phyloP scores from a whole-genome alignment of 306 rosid species.

The Crataegus laevigata region DNA sequence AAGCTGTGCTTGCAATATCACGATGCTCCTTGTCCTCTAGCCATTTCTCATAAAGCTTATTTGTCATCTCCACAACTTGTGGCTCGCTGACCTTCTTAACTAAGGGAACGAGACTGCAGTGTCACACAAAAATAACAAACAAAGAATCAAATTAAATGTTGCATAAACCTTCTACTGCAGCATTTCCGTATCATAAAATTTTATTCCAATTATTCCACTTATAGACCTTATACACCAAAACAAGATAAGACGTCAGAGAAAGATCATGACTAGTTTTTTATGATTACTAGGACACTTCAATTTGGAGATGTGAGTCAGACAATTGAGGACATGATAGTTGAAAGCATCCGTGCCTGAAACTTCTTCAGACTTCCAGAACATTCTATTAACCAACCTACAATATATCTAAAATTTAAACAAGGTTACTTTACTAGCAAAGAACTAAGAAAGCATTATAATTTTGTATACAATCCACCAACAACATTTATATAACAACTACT shows the following conservation, averaged over 20 bases:
- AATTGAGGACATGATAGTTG: too few relatives aligned
- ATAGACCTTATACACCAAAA: neutral
- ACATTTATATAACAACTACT: too few relatives aligned
- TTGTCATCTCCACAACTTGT: constrained; percentile 86
- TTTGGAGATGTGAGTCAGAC: too few relatives aligned
- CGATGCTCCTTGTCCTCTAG: constrained; percentile 92
- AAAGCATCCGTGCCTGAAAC: too few relatives aligned
- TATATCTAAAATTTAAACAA: too few relatives aligned
- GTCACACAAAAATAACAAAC: neutral
- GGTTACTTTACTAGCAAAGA: too few relatives aligned
- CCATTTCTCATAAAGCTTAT: constrained; percentile 70
- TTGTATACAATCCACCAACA: too few relatives aligned
- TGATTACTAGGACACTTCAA: neutral
- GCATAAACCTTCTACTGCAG: neutral
- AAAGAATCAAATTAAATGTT: neutral
- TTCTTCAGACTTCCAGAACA: too few relatives aligned
- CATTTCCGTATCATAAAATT: neutral
- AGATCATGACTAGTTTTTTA: neutral
- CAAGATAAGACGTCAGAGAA: neutral
- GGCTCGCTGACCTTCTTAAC: constrained; percentile 82
- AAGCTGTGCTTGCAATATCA: constrained; percentile 92
- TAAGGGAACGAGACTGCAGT: constrained; percentile 82
- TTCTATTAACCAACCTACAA: too few relatives aligned
- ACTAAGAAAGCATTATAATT: too few relatives aligned
- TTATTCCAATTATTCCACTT: neutral